Evolutionary conservation across 2,329 filamentous ascomycete species (phyloP), one percentile per base, ranked within the genome.

Genomic region (Sporothrix brasiliensis): DNA sequence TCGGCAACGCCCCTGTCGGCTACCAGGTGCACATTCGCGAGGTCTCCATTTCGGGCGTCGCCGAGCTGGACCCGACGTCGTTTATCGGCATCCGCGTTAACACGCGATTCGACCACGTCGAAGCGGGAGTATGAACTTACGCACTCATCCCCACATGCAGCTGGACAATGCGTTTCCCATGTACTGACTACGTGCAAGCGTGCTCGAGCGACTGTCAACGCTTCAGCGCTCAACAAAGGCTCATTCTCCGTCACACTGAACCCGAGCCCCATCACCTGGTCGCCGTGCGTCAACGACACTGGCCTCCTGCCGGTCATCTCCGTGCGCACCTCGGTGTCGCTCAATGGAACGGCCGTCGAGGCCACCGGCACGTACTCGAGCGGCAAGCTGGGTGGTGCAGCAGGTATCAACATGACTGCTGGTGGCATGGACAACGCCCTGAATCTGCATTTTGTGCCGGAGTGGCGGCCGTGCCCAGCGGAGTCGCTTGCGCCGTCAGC

Each of bases 1-100:
- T 76, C 11, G 73, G 70, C 68, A 73, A 73, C 50, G 74, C 71
- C 11, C 75, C 75, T 0, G 71, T 68, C 4, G 74, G 75, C n/a
- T 71, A 73, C 70, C 73, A 74, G 69, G 50, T 75, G 13, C 75
- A 74, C 47, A 73, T 76, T 21, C 72, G 68, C 27, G 68, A 56
- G 11, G 69, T 75, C 13, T 71, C 60, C 10, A 72, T 76, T 5
- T 50, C 47, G 11, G 75, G 73, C 6, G 73, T 70, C 39, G 75
- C 73, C 1, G 27, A 63, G 34, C 65, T 75, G 4, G 73, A 75
- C 47, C 47, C 34, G 14, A 69, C 67, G 34, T 73, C 71, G 7
- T 71, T 70, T 68, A 39, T 76, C 66, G 63, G 49, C 30, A 6
- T 76, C 58, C 44, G 61, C 6, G 69, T 74, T 39, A 71, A 74